phyloP scores from a whole-genome alignment of 345 rosid species.

The Citrus maxima region DNA sequence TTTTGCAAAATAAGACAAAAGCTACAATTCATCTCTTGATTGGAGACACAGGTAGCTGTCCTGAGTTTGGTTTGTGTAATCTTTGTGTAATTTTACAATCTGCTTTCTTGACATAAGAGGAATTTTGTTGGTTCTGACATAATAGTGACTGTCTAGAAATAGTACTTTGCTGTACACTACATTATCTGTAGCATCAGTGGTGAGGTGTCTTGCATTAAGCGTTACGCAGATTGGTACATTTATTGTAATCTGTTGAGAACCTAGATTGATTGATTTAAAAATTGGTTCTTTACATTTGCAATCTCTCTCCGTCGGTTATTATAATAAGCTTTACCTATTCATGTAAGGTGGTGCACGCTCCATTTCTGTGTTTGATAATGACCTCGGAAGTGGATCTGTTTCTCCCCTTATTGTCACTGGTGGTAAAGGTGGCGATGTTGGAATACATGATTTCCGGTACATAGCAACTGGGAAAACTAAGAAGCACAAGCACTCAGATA shows the following conservation, averaged over 20 bases:
- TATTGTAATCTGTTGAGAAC: not conserved
- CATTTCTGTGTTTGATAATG: constrained; percentile 80
- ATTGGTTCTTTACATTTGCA: constrained; percentile 2
- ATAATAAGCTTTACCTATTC: constrained; percentile 7
- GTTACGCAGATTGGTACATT: not conserved
- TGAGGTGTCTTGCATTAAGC: not conserved
- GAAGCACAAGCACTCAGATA: constrained; percentile 49
- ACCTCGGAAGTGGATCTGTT: constrained; percentile 83
- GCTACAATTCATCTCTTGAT: not conserved
- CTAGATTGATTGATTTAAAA: constrained; percentile 4
- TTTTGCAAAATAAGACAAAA: not conserved
- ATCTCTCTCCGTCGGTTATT: not conserved
- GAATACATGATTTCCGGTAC: constrained; percentile 88
- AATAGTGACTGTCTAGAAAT: not conserved
- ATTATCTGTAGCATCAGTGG: not conserved
- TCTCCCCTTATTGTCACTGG: constrained; percentile 93
- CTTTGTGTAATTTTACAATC: not conserved
- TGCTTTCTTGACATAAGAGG: not conserved
- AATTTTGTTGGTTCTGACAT: not conserved
- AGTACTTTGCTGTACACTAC: not conserved
- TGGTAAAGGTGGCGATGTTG: constrained; percentile 89
- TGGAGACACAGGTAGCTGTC: not conserved
- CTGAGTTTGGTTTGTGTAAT: not conserved
- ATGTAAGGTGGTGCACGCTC: constrained; percentile 85
- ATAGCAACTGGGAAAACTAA: constrained; percentile 82